Base-by-base conservation (phyloP, 73 alveolate genomes). In the Paramecium pentaurelia region DNA sequence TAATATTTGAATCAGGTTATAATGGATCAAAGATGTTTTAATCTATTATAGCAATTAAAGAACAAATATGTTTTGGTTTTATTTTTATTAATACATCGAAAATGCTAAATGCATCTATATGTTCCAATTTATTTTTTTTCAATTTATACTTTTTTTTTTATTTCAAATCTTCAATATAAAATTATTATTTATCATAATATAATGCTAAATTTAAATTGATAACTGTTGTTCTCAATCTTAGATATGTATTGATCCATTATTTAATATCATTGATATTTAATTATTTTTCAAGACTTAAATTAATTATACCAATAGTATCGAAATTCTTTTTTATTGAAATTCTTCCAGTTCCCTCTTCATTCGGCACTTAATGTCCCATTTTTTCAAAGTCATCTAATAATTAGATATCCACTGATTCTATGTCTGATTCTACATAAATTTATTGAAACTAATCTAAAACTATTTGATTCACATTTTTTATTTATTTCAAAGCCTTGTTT, bases 21-120 rank as follows among this genome's bases (percentile, higher is more conserved):
- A 30, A 45, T 87, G 83, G 88, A 64, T 87, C 86, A 36, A 60
- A 64, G 8, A 87, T 87, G 8, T 59, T 22, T 38, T 87, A 68
- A 87, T 87, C 88, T 49, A 87, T 28, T 27, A 87, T 36, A 2
- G 60, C 58, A 9, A 40, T 27, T n/a, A 73, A 10, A 14, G 64
- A 25, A 28, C 84, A 64, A 14, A 64, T 28, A 28, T 64, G 22
- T 34, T 64, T 11, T 1, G 84, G 84, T 12, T 32, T 32, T 14
- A 64, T 2, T 11, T 28, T 3, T 32, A 64, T 64, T 12, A 64
- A 34, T 11, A 64, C 84, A 64, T 64, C 51, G 9, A 64, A 64
- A 28, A 64, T 64, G 12, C 51, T 64, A 6, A 64, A 32, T 32
- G 8, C 84, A 64, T 64, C 47, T 0, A 64, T 64, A 14, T 4